These are phyloP conservation scores for Leishmania mexicana DNA, from an alignment of 208 protist species.

Conservation along the genomic window DNA sequence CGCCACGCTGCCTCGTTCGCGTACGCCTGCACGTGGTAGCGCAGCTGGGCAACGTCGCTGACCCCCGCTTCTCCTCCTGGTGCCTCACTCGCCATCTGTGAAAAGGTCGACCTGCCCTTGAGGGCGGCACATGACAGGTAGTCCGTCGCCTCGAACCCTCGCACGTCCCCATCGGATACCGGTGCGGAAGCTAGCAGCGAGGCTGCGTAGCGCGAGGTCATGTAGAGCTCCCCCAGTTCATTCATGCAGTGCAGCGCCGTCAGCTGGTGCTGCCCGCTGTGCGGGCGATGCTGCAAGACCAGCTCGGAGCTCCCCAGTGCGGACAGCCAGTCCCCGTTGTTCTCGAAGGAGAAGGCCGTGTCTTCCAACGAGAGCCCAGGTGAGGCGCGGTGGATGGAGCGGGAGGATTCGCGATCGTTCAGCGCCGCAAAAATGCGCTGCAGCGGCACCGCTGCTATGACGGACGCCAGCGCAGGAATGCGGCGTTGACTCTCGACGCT, in stretches of 20 bases:
- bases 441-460: slow-evolving; percentile 45
- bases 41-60: slow-evolving; percentile 5
- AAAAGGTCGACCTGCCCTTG: slow-evolving; percentile 16
- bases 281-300: slow-evolving; percentile 73
- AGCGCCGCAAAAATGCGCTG: slow-evolving; percentile 85
- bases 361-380: slow-evolving; percentile 44
- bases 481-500: slow-evolving; percentile 68
- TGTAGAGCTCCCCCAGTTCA: slow-evolving; percentile 84
- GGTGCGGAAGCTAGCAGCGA: slow-evolving; percentile 18
- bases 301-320: slow-evolving; percentile 78
- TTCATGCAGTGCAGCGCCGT: slow-evolving; percentile 83
- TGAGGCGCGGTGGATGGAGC: slow-evolving; percentile 65
- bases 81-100: slow-evolving; percentile 4
- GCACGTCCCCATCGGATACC: neutral
- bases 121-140: neutral
- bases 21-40: slow-evolving; percentile 63
- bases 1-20: slow-evolving; percentile 90
- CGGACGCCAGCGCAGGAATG: slow-evolving; percentile 37
- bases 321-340: slow-evolving; percentile 83
- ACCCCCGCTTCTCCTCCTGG: neutral
- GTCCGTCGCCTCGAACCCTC: neutral
- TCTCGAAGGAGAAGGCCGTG: slow-evolving; percentile 81
- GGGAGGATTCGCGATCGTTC: slow-evolving; percentile 77
- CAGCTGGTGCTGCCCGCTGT: slow-evolving; percentile 75
- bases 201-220: slow-evolving; percentile 76